Conservation (phyloP, 768 basidiomycete species). For the Glaciozyma antarctica region DNA sequence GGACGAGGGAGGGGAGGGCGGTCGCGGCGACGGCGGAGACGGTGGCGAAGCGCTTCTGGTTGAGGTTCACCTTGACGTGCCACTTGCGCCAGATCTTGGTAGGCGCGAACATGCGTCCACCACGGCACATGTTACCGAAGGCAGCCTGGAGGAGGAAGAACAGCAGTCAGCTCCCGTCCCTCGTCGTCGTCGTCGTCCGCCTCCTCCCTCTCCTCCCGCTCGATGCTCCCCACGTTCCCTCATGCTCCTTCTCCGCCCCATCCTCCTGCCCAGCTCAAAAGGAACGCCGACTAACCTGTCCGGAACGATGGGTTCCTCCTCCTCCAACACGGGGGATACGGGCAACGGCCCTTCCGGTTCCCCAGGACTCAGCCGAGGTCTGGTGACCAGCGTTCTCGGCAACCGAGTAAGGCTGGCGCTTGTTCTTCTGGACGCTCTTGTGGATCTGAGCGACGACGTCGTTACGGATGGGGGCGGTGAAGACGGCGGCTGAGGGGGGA, state of each 20-base stretch:
- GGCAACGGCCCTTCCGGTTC: slow-evolving; percentile 98
- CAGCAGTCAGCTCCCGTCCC: not conserved
- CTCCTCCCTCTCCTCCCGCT: not conserved
- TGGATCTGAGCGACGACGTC: slow-evolving; percentile 98
- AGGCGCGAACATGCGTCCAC: slow-evolving; percentile 99
- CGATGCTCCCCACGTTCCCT: not conserved
- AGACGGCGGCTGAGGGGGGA: slow-evolving; percentile 59
- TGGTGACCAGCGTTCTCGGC: slow-evolving; percentile 98
- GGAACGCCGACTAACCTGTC: slow-evolving; percentile 54
- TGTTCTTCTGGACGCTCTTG: slow-evolving; percentile 60
- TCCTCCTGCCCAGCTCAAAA: not conserved
- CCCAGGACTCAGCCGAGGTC: slow-evolving; percentile 98
- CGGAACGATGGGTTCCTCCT: slow-evolving; percentile 95
- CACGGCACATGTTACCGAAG: slow-evolving; percentile 99
- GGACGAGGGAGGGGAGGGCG: slow-evolving; percentile 92
- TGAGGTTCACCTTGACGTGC: slow-evolving; percentile 99
- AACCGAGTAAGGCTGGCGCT: slow-evolving; percentile 89
- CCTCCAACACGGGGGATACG: slow-evolving; percentile 99
- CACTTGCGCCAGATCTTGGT: slow-evolving; percentile 99
- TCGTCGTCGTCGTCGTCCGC: not conserved
- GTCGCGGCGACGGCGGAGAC: slow-evolving; percentile 97
- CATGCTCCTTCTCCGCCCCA: not conserved
- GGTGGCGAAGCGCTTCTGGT: slow-evolving; percentile 94
- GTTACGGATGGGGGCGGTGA: slow-evolving; percentile 95
- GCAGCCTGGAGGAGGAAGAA: slow-evolving; percentile 56